Percentiles rank a stretch among this genome's conserved stretches.
Conservation (phyloP, 2,329 filamentous ascomycete species). For the Xylaria multiplex region DNA sequence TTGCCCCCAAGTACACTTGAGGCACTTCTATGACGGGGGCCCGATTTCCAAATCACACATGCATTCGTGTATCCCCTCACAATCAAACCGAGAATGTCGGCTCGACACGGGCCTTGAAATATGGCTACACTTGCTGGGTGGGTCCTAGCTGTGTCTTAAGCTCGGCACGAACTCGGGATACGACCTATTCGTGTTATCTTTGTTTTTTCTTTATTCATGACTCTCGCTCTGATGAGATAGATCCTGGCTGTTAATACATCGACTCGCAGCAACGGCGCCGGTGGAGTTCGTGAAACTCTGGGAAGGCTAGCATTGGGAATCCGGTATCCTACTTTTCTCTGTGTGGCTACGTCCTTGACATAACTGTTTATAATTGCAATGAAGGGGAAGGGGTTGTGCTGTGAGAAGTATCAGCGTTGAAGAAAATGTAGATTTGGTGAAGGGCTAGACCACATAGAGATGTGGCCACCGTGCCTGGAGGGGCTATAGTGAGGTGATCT, state of each 20-base stretch:
- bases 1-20: conserved; percentile 10
- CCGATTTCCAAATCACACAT: conserved; percentile 19
- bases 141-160: conserved; percentile 35
- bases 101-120: conserved; percentile 16
- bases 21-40: conserved; percentile 13
- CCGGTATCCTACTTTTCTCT: conserved; percentile 43
- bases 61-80: conserved; percentile 4
- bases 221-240: conserved; percentile 51
- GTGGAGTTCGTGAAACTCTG: conserved; percentile 44
- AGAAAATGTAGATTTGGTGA: conserved; percentile 37
- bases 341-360: conserved; percentile 42
- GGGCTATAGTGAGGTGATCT: conserved; percentile 41
- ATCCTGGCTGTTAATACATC: conserved; percentile 50
- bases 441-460: conserved; percentile 36
- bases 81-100: conserved; percentile 26
- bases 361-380: conserved; percentile 47
- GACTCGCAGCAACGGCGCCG: conserved; percentile 50
- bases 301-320: conserved; percentile 49
- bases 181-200: conserved; percentile 40
- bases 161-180: conserved; percentile 44
- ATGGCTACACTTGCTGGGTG: conserved; percentile 28
- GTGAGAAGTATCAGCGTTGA: conserved; percentile 18
- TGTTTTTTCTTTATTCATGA: conserved; percentile 48
- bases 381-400: conserved; percentile 4
- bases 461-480: conserved; percentile 35